phyloP scores from a whole-genome alignment of 2,329 filamentous ascomycete genomes.

The Monosporascus ibericus region DNA sequence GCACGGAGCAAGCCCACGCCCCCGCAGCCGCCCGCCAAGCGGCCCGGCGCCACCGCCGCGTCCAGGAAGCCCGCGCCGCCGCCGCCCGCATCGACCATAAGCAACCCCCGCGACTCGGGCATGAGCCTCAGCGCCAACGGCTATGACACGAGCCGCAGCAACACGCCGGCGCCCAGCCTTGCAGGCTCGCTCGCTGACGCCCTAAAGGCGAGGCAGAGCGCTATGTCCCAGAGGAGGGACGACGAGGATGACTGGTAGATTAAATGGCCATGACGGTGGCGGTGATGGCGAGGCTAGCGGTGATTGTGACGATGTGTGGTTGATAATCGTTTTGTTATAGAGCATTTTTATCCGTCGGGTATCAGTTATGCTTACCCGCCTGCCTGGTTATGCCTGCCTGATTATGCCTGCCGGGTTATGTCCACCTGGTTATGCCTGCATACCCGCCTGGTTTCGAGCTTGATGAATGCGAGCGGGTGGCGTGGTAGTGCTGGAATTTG shows the following conservation, averaged over 20 bases:
- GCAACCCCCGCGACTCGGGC: constrained; percentile 62
- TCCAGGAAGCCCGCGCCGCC: constrained; percentile 65
- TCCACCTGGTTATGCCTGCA: too few species aligned
- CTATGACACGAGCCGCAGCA: constrained; percentile 58
- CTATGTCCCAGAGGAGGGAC: constrained; percentile 64
- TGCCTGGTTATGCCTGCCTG: too few species aligned
- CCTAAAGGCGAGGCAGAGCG: constrained; percentile 68
- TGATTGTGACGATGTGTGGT: too few species aligned
- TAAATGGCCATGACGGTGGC: background rate
- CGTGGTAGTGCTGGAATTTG: too few species aligned
- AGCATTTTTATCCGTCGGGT: too few species aligned
- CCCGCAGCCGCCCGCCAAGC: constrained; percentile 73
- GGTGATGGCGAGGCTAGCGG: too few species aligned
- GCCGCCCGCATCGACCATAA: constrained; percentile 15
- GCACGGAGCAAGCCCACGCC: constrained; percentile 62
- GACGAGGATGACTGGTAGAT: constrained; percentile 65
- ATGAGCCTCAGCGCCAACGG: constrained; percentile 57
- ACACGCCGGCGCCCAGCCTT: constrained; percentile 65
- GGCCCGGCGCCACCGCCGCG: constrained; percentile 50
- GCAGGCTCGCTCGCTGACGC: constrained; percentile 73
- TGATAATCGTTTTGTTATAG: too few species aligned
- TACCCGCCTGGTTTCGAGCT: too few species aligned
- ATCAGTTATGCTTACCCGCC: too few species aligned
- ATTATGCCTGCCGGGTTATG: too few species aligned
- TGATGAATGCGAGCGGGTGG: too few species aligned